A percentile compares a stretch with the other conserved stretches of the same genome.
Evolutionary conservation across 1,284 basidiomycete genomes (phyloP).

Genomic region (Trametes hirsuta): DNA sequence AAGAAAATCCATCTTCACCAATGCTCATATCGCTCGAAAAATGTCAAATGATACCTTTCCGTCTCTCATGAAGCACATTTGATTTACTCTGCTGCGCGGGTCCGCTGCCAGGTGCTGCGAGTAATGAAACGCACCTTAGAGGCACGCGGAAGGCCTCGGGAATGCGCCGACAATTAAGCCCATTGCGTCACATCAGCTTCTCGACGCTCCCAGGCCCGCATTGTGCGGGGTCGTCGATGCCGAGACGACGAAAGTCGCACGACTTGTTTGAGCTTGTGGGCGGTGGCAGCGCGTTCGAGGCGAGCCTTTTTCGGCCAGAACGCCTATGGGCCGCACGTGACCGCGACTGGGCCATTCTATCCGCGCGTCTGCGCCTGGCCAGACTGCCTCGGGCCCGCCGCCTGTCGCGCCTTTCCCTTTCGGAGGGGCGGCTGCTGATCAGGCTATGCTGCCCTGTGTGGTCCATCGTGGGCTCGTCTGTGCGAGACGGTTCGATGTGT

Average conservation of each 20-base stretch:
- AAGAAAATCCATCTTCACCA: too few species aligned
- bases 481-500: conserved; percentile 25
- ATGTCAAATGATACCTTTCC: too few species aligned
- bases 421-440: background rate
- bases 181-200: conserved; percentile 4
- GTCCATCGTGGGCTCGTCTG: conserved; percentile 23
- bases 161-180: conserved; percentile 2
- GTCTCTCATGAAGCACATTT: too few species aligned
- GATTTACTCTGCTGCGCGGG: too few species aligned
- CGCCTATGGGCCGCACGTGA: conserved; percentile 24
- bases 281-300: conserved; percentile 21
- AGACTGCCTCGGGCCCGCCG: conserved; percentile 10
- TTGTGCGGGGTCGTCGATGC: background rate
- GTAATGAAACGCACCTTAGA: conserved; percentile 13
- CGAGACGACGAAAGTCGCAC: background rate
- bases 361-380: conserved; percentile 7
- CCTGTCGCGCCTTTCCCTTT: conserved; percentile 2
- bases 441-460: background rate
- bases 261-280: conserved; percentile 26
- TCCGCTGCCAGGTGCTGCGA: background rate
- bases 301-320: conserved; percentile 26
- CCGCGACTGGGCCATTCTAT: conserved; percentile 21
- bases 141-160: background rate
- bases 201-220: background rate
- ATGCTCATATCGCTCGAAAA: too few species aligned